Base-by-base conservation (phyloP, 371 early-diverging fungal species). In the Conidiobolus incongruus region DNA sequence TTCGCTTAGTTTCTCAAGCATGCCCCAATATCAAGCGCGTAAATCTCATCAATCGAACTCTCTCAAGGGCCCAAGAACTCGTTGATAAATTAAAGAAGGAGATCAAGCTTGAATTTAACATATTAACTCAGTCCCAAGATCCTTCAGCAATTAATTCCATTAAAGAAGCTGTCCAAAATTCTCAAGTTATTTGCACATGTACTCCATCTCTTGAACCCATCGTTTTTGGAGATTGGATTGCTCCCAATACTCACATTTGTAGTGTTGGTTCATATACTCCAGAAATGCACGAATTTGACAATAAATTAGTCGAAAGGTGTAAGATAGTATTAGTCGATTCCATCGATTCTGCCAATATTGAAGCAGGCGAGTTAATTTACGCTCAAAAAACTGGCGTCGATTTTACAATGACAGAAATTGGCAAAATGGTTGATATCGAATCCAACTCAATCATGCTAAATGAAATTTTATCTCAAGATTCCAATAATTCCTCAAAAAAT, bases 261-360 rank as follows among this genome's bases (percentile, higher is more conserved):
- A 64, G 70, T 47, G 59, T 73, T 2, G 74, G 74, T 4, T 70
- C 74, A 4, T 73, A 62, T 41, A 61, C 51, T 7, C 54, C 65
- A 36, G 56, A 62, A 28, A 73, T 70, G 74, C 70, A 68, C 24
- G 74, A 73, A 39, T 55, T 73, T 1, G 74, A 73, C 50, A 52
- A 55, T 21, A 55, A 59, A 0, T 49, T 62, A 5, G 50, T 73
- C 12, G 48, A 52, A 23, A 49, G 59, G 11, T 56, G n/a, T n/a
- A n/a, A 61, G 1, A 37, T 43, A 10, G 59, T 66, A 3, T 38
- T 66, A n/a, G 71, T 65, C 15, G 74, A 73, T 41, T 63, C 71
- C 0, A 35, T 51, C 1, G 53, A 54, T 16, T 66, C 67, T 2
- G 70, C 70, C 46, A 47, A 46, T 5, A 47, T 52, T 19, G 74